Evolutionary conservation across 2,329 filamentous ascomycete species (phyloP).

Genomic region (Colletotrichum aenigma): DNA sequence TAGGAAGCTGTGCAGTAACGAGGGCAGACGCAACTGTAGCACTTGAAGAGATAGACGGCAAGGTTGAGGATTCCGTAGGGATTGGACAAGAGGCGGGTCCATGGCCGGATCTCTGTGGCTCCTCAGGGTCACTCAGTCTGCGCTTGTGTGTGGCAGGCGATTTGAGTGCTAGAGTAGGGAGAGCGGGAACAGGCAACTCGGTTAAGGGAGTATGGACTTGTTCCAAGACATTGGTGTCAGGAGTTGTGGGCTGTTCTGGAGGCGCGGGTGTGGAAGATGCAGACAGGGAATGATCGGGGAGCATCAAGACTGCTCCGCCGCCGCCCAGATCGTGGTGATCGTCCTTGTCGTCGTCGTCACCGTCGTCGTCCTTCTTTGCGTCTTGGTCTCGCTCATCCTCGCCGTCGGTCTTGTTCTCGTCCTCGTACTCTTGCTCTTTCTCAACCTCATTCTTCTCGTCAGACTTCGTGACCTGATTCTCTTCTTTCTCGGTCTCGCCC

Average conservation of each 20-base stretch:
- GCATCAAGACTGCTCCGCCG: not conserved
- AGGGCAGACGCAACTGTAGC: not conserved
- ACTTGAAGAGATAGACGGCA: not conserved
- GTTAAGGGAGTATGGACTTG: not conserved
- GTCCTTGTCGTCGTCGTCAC: not conserved
- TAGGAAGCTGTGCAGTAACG: not conserved
- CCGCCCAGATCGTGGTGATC: not conserved
- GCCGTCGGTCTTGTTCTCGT: not conserved
- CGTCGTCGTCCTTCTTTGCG: not conserved
- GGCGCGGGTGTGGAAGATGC: not conserved
- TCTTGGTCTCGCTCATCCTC: not conserved
- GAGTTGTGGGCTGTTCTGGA: not conserved
- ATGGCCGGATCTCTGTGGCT: not conserved
- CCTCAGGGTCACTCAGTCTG: not conserved
- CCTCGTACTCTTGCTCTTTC: not conserved
- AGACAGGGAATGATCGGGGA: not conserved
- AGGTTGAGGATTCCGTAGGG: not conserved
- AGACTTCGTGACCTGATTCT: not conserved
- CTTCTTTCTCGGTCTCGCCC: not conserved
- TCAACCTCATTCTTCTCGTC: not conserved
- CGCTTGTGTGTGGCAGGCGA: not conserved
- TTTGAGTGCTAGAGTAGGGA: not conserved
- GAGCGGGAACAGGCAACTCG: not conserved
- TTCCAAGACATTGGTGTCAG: not conserved
- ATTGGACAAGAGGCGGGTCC: not conserved